Evolutionary conservation across 768 basidiomycete species (phyloP).

Genomic region (Galerina marginata): DNA sequence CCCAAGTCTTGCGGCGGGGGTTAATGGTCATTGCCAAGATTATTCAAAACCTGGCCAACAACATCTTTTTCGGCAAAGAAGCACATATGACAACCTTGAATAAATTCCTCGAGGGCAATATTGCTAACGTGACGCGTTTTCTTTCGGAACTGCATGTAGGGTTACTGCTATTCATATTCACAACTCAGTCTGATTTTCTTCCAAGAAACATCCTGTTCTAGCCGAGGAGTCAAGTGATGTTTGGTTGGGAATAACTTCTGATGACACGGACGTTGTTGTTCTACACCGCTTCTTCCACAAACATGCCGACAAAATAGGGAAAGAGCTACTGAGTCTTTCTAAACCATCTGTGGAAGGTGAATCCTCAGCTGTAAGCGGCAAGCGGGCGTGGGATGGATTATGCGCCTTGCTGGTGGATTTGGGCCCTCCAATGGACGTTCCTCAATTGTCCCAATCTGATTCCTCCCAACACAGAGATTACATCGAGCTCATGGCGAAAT

Average conservation of each 20-base stretch:
- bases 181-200: neutral
- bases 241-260: constrained; percentile 78
- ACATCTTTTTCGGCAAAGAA: constrained; percentile 92
- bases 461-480: constrained; percentile 67
- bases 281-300: constrained; percentile 85
- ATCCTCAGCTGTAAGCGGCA: constrained; percentile 62
- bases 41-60: constrained; percentile 93
- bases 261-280: constrained; percentile 84
- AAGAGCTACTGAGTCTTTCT: constrained; percentile 78
- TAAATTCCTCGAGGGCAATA: constrained; percentile 71
- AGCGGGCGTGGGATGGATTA: constrained; percentile 83
- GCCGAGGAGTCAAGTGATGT: constrained; percentile 68
- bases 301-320: constrained; percentile 87
- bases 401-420: constrained; percentile 83
- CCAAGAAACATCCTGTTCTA: constrained; percentile 41
- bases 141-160: constrained; percentile 76
- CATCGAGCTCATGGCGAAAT: constrained; percentile 68
- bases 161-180: neutral
- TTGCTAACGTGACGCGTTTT: constrained; percentile 76
- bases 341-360: constrained; percentile 64
- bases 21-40: constrained; percentile 90
- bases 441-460: constrained; percentile 55
- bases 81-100: constrained; percentile 84
- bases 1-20: constrained; percentile 67
- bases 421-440: constrained; percentile 70